Percentiles rank a stretch among this genome's conserved stretches.
These are phyloP conservation scores for Trichophyton schoenleinii DNA, from an alignment of 2,329 filamentous ascomycete genomes.

Conservation along the genomic window DNA sequence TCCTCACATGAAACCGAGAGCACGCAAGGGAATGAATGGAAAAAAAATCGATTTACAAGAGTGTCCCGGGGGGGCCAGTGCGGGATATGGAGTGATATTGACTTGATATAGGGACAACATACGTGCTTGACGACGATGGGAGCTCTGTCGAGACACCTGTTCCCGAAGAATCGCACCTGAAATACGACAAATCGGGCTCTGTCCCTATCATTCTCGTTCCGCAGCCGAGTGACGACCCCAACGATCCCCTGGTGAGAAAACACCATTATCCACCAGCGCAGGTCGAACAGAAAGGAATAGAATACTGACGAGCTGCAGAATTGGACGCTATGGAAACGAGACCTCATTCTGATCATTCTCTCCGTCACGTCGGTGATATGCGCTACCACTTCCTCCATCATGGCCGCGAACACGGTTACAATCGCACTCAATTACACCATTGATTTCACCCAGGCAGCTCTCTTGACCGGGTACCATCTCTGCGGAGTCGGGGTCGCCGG, in stretches of 20 bases:
- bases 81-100: not conserved
- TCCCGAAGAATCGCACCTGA: slow-evolving; percentile 40
- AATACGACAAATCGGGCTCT: slow-evolving; percentile 57
- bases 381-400: slow-evolving; percentile 69
- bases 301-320: slow-evolving; percentile 38
- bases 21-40: not conserved
- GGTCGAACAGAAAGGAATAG: not conserved
- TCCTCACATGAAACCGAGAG: slow-evolving; percentile 4
- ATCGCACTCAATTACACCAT: slow-evolving; percentile 54
- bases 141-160: slow-evolving; percentile 27
- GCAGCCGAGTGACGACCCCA: slow-evolving; percentile 80
- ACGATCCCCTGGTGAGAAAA: slow-evolving; percentile 60
- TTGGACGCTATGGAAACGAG: slow-evolving; percentile 78
- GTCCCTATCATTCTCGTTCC: slow-evolving; percentile 70
- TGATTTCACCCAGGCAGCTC: slow-evolving; percentile 61
- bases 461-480: slow-evolving; percentile 78
- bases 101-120: slow-evolving; percentile 28
- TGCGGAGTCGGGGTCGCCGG: slow-evolving; percentile 70
- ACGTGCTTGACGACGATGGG: slow-evolving; percentile 51
- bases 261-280: not conserved
- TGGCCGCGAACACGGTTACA: slow-evolving; percentile 77
- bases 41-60: no score
- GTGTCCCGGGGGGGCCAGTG: slow-evolving; percentile 11
- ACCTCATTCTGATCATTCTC: slow-evolving; percentile 64
- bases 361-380: slow-evolving; percentile 73